phyloP scores from a whole-genome alignment of 75 land plant genomes.

The Cryptomeria japonica region DNA sequence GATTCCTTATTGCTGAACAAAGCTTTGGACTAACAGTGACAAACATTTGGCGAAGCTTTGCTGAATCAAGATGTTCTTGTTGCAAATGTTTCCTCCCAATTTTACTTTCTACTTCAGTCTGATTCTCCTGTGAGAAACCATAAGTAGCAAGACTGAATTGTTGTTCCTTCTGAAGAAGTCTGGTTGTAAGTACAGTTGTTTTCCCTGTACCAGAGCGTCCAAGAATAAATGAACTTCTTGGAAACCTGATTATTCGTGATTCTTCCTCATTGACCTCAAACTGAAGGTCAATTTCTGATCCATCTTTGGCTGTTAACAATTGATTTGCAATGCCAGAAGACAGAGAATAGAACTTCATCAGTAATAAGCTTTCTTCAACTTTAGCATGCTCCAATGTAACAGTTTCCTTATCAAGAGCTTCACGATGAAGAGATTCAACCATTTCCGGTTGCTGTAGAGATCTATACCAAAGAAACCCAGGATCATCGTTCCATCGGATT shows the following conservation, averaged over 20 bases:
- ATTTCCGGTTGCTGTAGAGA: neutral
- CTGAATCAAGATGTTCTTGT: neutral
- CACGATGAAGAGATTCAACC: neutral
- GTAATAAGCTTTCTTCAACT: conserved; percentile 51
- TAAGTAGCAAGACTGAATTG: conserved; percentile 17
- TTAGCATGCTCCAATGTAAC: conserved; percentile 47
- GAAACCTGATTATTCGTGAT: conserved; percentile 36
- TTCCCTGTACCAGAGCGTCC: conserved; percentile 88
- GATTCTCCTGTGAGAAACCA: conserved; percentile 14
- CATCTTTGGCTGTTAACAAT: conserved; percentile 49
- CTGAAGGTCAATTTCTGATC: conserved; percentile 51
- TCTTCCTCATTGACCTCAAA: conserved; percentile 69
- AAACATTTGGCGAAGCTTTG: conserved; percentile 43
- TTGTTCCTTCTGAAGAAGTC: conserved; percentile 55
- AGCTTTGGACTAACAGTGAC: conserved; percentile 71
- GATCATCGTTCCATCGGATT: conserved; percentile 28
- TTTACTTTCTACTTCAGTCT: neutral
- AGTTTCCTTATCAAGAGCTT: conserved; percentile 6
- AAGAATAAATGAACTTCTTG: conserved; percentile 50
- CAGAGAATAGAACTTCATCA: conserved; percentile 74
- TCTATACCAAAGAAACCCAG: conserved; percentile 33
- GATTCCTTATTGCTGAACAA: conserved; percentile 62
- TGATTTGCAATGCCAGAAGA: conserved; percentile 53
- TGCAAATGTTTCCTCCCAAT: neutral
- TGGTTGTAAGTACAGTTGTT: conserved; percentile 67